Conservation (phyloP, 2,329 filamentous ascomycete genomes). For the Colletotrichum costaricense region DNA sequence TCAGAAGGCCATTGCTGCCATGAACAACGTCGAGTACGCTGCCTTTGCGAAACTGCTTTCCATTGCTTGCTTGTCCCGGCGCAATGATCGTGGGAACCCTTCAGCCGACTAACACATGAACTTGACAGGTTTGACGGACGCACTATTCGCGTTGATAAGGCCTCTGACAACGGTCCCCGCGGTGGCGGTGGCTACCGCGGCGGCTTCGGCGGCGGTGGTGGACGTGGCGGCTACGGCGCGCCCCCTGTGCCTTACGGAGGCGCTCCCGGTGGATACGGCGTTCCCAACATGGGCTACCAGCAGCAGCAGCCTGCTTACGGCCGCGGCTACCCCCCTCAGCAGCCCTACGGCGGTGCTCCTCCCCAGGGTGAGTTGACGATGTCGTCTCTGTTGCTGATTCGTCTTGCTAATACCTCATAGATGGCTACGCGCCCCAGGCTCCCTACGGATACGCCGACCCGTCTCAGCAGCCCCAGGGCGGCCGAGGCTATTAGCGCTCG, state of each 20-base stretch:
- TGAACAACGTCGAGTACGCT: conserved; percentile 92
- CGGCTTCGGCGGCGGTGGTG: conserved; percentile 51
- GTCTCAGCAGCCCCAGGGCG: conserved; percentile 48
- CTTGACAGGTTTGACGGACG: conserved; percentile 88
- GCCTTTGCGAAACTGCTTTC: conserved; percentile 33
- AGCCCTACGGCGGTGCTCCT: conserved; percentile 47
- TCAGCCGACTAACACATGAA: conserved; percentile 9
- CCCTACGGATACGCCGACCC: conserved; percentile 61
- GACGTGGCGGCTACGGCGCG: conserved; percentile 47
- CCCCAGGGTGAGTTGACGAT: conserved; percentile 51
- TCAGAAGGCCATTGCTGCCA: conserved; percentile 78
- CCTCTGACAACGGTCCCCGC: conserved; percentile 80
- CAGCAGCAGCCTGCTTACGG: conserved; percentile 50
- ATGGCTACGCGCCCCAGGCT: conserved; percentile 28
- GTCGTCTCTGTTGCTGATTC: background rate
- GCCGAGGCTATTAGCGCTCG: conserved; percentile 54
- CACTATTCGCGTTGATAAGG: conserved; percentile 94
- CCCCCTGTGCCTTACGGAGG: conserved; percentile 47
- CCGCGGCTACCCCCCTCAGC: conserved; percentile 55
- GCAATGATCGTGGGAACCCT: conserved; percentile 3
- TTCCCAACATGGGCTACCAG: conserved; percentile 49
- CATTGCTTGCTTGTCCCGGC: conserved; percentile 38
- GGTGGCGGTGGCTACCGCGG: conserved; percentile 65
- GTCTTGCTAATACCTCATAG: conserved; percentile 4
- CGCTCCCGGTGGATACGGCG: conserved; percentile 45